A percentile compares a stretch with the other conserved stretches of the same genome.
Evolutionary conservation across 306 rosid genomes (phyloP).

Genomic region (Fragaria iinumae): DNA sequence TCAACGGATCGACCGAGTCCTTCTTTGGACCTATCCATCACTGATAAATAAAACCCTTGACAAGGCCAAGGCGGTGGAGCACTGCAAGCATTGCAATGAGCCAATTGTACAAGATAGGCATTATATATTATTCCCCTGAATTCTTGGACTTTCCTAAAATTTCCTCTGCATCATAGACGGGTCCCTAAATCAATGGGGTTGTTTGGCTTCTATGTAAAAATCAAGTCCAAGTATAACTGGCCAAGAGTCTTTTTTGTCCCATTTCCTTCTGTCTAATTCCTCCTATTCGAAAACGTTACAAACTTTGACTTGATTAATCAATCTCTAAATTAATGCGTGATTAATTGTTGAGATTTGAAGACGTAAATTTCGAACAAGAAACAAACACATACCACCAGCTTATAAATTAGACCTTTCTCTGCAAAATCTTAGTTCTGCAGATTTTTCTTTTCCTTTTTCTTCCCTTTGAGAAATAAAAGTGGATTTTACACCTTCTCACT

Average conservation of each 20-base stretch:
- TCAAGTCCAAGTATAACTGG: conserved; percentile 26
- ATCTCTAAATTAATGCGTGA: background rate
- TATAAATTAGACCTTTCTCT: background rate
- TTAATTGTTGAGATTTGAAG: background rate
- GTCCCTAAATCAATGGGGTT: conserved; percentile 36
- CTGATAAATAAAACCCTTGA: background rate
- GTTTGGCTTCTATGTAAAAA: conserved; percentile 25
- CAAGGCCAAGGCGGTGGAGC: conserved; percentile 11
- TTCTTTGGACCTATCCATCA: conserved; percentile 16
- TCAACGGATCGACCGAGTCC: background rate
- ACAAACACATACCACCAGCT: background rate
- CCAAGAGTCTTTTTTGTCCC: conserved; percentile 31
- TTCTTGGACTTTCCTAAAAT: background rate
- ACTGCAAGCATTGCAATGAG: background rate
- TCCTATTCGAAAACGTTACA: background rate
- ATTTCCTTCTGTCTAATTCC: conserved; percentile 2
- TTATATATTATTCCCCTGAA: background rate
- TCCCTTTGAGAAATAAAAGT: background rate
- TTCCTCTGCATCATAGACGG: conserved; percentile 34
- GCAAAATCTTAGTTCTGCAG: conserved; percentile 31
- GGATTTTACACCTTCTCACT: conserved; percentile 22
- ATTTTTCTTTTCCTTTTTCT: background rate
- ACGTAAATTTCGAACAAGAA: background rate
- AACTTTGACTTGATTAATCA: conserved; percentile 6
- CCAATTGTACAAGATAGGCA: conserved; percentile 9